Conservation (phyloP, 768 basidiomycete species). For the Infundibulicybe gibba region DNA sequence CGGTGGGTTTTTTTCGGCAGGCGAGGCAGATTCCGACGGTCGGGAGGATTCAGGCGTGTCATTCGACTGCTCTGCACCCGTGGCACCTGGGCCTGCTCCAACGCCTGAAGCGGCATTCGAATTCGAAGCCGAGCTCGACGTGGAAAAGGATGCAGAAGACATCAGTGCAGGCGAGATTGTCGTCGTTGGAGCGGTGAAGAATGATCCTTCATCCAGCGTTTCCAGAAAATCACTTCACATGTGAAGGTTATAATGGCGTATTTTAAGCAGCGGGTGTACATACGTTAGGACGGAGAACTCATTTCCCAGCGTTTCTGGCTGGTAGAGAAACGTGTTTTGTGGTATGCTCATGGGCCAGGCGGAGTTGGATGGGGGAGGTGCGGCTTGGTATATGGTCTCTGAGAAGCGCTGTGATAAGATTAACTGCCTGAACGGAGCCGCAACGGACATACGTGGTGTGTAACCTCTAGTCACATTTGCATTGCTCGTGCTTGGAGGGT, state of each 20-base stretch:
- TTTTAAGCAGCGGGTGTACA: constrained; percentile 17
- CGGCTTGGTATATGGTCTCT: constrained; percentile 35
- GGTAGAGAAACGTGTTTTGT: constrained; percentile 58
- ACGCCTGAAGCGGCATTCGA: background rate
- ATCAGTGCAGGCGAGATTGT: constrained; percentile 47
- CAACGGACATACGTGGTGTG: constrained; percentile 34
- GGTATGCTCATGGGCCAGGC: constrained; percentile 53
- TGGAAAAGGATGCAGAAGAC: constrained; percentile 29
- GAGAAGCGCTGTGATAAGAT: constrained; percentile 3
- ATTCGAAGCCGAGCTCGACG: background rate
- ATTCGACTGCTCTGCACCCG: background rate
- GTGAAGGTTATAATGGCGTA: constrained; percentile 1
- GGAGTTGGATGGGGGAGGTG: constrained; percentile 24
- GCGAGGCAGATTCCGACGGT: background rate
- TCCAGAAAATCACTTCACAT: constrained; percentile 79
- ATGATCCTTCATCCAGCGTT: constrained; percentile 80
- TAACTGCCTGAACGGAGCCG: constrained; percentile 10
- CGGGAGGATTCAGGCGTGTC: constrained; percentile 4
- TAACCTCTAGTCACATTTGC: constrained; percentile 36
- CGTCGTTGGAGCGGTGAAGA: constrained; percentile 60
- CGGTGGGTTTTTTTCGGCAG: constrained; percentile 14
- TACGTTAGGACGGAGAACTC: constrained; percentile 82
- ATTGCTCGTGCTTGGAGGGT: constrained; percentile 17
- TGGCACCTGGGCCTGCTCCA: background rate
- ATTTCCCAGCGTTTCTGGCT: constrained; percentile 72